phyloP scores from a whole-genome alignment of 495 filamentous ascomycete species.

The Thozetella sp. region DNA sequence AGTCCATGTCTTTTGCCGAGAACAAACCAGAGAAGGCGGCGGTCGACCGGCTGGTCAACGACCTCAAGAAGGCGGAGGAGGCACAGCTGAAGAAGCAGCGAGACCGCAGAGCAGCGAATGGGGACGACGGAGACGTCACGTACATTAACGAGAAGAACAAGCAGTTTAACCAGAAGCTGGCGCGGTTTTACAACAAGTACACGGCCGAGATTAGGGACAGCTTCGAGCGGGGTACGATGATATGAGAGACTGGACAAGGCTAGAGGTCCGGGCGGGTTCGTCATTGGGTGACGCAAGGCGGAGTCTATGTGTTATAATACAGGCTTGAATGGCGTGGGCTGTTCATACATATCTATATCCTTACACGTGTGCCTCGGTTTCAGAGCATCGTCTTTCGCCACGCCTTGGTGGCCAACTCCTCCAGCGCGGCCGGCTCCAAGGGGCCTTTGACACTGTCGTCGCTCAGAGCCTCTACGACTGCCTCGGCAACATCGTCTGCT shows the following conservation, averaged over 20 bases:
- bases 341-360: constrained; percentile 19
- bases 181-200: constrained; percentile 97
- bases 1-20: constrained; percentile 77
- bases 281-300: constrained; percentile 4
- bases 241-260: constrained; percentile 42
- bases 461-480: constrained; percentile 76
- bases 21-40: constrained; percentile 88
- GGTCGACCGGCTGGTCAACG: constrained; percentile 85
- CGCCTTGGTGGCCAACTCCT: constrained; percentile 70
- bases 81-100: constrained; percentile 79
- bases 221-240: constrained; percentile 94
- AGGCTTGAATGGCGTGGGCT: constrained; percentile 21
- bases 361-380: constrained; percentile 12
- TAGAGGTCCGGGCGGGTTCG: constrained; percentile 4
- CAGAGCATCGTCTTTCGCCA: constrained; percentile 85
- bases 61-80: constrained; percentile 89
- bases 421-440: constrained; percentile 68
- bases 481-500: constrained; percentile 82
- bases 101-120: constrained; percentile 73
- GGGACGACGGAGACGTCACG: constrained; percentile 84
- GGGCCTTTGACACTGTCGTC: constrained; percentile 70
- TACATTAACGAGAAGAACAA: constrained; percentile 99
- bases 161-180: constrained; percentile 97
- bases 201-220: constrained; percentile 96
- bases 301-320: constrained; percentile 18